Evolutionary conservation across 1,284 basidiomycete species (phyloP).

Genomic region (Wallemia hederae): DNA sequence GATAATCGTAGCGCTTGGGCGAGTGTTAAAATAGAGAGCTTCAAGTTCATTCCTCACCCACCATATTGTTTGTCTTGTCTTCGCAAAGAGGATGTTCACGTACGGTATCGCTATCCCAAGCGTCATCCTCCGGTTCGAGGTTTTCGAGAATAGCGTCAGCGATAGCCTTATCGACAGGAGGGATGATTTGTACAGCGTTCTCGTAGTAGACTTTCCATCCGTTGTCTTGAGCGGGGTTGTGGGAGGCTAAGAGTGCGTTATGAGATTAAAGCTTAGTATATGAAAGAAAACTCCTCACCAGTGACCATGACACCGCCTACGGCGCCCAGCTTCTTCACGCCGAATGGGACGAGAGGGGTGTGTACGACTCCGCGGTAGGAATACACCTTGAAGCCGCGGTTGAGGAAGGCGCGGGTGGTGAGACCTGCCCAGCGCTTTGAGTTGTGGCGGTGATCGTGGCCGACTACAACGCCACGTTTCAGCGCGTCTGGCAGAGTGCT

Average conservation of each 20-base stretch:
- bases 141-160: conserved; percentile 31
- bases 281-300: conserved; percentile 2
- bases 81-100: conserved; percentile 21
- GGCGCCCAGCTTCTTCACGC: conserved; percentile 31
- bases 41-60: background rate
- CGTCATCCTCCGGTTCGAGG: conserved; percentile 22
- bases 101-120: conserved; percentile 21
- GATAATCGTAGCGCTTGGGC: background rate
- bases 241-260: conserved; percentile 28
- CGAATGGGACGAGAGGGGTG: conserved; percentile 38
- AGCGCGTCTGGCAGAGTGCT: conserved; percentile 25
- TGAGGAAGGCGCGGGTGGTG: conserved; percentile 36
- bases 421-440: conserved; percentile 43
- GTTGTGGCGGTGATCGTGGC: conserved; percentile 49
- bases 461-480: conserved; percentile 38
- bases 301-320: conserved; percentile 68
- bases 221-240: conserved; percentile 65
- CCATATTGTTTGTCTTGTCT: conserved; percentile 29
- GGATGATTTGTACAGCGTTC: conserved; percentile 30
- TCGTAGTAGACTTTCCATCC: conserved; percentile 35
- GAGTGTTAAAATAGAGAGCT: background rate
- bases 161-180: conserved; percentile 46
- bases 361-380: conserved; percentile 39
- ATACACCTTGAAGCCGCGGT: conserved; percentile 33
- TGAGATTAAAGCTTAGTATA: background rate